Evolutionary conservation across 1,284 basidiomycete species (phyloP).

Genomic region (Ustilago hordei): DNA sequence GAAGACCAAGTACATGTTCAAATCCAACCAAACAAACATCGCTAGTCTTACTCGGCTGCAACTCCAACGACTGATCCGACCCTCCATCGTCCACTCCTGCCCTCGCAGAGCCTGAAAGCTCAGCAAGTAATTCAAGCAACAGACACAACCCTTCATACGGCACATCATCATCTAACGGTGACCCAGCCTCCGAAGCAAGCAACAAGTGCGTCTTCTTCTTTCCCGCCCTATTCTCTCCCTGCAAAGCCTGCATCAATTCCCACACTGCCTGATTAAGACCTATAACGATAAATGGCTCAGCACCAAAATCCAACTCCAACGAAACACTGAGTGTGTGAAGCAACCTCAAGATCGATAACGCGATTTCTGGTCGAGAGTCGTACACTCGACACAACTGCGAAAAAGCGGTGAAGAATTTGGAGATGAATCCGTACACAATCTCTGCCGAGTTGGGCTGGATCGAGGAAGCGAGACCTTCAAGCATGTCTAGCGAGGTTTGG

Average conservation of each 20-base stretch:
- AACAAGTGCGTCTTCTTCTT: constrained; percentile 44
- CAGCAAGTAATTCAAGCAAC: constrained; percentile 43
- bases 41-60: constrained; percentile 35
- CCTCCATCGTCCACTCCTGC: constrained; percentile 47
- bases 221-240: constrained; percentile 20
- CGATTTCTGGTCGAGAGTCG: constrained; percentile 49
- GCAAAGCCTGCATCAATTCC: constrained; percentile 39
- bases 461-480: constrained; percentile 52
- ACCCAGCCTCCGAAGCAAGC: constrained; percentile 21
- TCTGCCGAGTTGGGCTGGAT: constrained; percentile 54
- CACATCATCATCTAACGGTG: constrained; percentile 54
- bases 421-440: constrained; percentile 51
- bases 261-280: constrained; percentile 41
- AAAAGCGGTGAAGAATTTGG: constrained; percentile 53
- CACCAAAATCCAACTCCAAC: constrained; percentile 47
- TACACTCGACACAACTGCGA: constrained; percentile 46
- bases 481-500: constrained; percentile 59
- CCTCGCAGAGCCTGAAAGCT: constrained; percentile 35
- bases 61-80: constrained; percentile 6
- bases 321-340: constrained; percentile 41
- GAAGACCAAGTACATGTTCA: constrained; percentile 36
- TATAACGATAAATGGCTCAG: constrained; percentile 40
- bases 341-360: constrained; percentile 35
- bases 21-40: constrained; percentile 56
- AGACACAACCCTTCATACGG: constrained; percentile 57